Evolutionary conservation across 2,329 filamentous ascomycete species (phyloP), one percentile per base, ranked within the genome.

Genomic region (Botrytis squamosa): DNA sequence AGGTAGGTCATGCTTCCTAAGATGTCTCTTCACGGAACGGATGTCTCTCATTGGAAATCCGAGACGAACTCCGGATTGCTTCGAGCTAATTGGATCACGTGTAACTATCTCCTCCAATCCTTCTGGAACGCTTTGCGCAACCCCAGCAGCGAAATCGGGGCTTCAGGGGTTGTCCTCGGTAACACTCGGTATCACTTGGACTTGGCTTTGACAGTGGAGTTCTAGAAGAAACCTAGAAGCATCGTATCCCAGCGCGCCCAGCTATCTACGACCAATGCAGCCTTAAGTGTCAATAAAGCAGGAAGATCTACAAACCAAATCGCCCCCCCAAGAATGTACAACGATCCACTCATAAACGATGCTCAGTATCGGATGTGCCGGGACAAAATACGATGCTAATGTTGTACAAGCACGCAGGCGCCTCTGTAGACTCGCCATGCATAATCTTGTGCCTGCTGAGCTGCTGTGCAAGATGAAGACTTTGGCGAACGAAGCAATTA

Each of bases 211-310:
- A 40, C 22, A 55, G 49, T 68, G 66, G 49, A 68, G 38, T 68
- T 68, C 66, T 68, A 68, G 66, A 68, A 68, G 66, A 57, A 12
- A 38, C n/a, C 36, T 68, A 57, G 66, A 68, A 68, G 66, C 42
- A 10, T 29, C 25, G 20, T 6, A 57, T 57, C 36, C 65, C 36
- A 55, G 49, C 36, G 7, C 42, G 22, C 36, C 65, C 36, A 55
- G 49, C 36, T 42, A 12, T 42, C 36, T 55, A 36, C n/a, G 52
- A 46, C 65, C 65, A 55, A 29, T n/a, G 46, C 33, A 55, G 36
- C 65, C 65, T 29, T 57, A 57, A 42, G 49, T 57, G 49, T 68
- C 33, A 33, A 33, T n/a, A 22, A 57, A 68, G 65, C 36, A 42
- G 33, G 46, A 55, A 67, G 65, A 67, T 67, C 65, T 55, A 67